Conservation (phyloP, 2,329 filamentous ascomycete species). For the Capronia epimyces region DNA sequence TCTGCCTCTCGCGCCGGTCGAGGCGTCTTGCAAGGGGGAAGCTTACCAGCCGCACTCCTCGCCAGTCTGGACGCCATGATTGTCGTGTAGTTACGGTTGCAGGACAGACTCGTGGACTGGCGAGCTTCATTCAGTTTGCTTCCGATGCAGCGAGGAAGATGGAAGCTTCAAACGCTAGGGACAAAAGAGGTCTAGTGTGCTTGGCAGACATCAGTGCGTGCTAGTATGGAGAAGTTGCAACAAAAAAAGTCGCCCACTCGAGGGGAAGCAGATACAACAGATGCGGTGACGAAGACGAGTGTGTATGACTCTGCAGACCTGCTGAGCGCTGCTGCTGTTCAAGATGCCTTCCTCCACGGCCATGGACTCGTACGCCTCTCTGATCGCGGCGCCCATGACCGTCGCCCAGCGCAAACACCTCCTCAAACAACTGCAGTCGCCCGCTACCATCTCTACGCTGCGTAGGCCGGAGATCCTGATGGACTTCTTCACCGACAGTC, state of each 20-base stretch:
- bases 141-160: background rate
- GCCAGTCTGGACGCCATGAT: conserved; percentile 98
- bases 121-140: background rate
- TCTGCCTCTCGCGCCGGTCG: conserved; percentile 13
- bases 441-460: conserved; percentile 56
- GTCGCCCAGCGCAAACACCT: conserved; percentile 74
- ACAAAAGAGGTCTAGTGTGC: background rate
- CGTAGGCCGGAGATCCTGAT: conserved; percentile 81
- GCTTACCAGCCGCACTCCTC: conserved; percentile 83
- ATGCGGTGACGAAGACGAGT: no score
- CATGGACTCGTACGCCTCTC: conserved; percentile 23
- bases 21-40: background rate
- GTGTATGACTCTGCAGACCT: no score
- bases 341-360: conserved; percentile 20
- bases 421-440: conserved; percentile 45
- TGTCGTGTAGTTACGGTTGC: conserved; percentile 23
- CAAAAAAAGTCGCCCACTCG: background rate
- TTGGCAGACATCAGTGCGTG: background rate
- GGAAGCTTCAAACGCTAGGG: background rate
- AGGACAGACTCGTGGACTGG: background rate
- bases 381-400: conserved; percentile 45
- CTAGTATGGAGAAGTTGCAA: background rate
- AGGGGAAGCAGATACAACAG: no score
- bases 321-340: no score
- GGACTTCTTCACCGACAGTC: conserved; percentile 95